phyloP scores from a whole-genome alignment of 148 eudicot species.

The Chenopodium berlandieri region DNA sequence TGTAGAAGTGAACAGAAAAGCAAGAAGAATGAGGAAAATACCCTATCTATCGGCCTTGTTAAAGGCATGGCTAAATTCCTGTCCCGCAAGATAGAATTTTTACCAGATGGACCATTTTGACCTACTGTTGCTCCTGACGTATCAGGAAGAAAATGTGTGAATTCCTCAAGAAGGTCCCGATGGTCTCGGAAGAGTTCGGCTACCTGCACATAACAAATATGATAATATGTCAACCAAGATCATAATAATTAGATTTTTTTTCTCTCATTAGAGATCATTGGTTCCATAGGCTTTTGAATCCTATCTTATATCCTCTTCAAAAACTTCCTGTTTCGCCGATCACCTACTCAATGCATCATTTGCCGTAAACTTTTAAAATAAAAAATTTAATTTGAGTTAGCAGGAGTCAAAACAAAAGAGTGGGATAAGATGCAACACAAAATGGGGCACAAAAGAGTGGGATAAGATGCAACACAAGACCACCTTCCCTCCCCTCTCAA shows the following conservation, averaged over 20 bases:
- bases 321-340: neutral
- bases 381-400: neutral
- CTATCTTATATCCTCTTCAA: neutral
- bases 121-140: slow-evolving; percentile 54
- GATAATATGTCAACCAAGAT: slow-evolving; percentile 3
- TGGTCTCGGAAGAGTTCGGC: slow-evolving; percentile 71
- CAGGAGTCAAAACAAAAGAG: neutral
- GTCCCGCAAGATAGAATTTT: slow-evolving; percentile 50
- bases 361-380: neutral
- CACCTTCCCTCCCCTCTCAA: neutral
- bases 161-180: slow-evolving; percentile 82
- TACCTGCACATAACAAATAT: slow-evolving; percentile 42
- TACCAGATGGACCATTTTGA: slow-evolving; percentile 48
- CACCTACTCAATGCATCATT: neutral
- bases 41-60: slow-evolving; percentile 62
- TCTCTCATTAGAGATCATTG: neutral
- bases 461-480: neutral
- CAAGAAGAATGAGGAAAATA: slow-evolving; percentile 11
- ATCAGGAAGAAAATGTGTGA: slow-evolving; percentile 86
- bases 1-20: neutral
- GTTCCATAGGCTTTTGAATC: no score
- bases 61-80: slow-evolving; percentile 56
- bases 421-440: neutral
- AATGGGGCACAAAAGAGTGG: neutral
- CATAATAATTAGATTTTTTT: neutral